Percentiles rank a stretch among this genome's conserved stretches.
phyloP scores from a whole-genome alignment of 1,284 basidiomycete genomes.

The Moesziomyces sp. region DNA sequence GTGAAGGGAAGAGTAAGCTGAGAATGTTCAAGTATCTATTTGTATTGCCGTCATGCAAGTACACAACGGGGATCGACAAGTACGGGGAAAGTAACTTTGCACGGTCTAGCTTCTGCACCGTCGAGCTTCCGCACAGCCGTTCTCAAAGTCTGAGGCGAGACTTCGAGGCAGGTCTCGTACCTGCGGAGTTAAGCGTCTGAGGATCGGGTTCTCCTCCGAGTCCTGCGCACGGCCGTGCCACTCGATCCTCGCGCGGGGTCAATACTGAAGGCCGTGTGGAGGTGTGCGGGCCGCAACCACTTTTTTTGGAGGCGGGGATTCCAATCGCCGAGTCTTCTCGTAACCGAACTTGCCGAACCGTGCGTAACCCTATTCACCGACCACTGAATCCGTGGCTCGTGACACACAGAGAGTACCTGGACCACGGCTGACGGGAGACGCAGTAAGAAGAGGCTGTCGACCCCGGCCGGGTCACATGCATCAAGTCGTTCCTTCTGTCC shows the following conservation, averaged over 20 bases:
- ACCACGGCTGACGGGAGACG: too few relatives aligned
- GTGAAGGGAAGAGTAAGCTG: too few relatives aligned
- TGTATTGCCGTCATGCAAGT: not conserved
- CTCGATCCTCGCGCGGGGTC: too few relatives aligned
- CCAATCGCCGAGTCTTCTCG: slow-evolving; percentile 4
- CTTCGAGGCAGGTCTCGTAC: not conserved
- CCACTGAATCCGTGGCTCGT: too few relatives aligned
- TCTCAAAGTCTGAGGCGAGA: too few relatives aligned
- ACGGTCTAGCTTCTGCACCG: too few relatives aligned
- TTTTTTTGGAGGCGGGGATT: not conserved
- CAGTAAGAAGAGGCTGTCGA: too few relatives aligned
- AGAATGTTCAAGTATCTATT: not conserved
- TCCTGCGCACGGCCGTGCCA: not conserved
- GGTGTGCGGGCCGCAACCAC: not conserved
- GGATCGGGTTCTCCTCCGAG: not conserved
- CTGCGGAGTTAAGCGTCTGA: slow-evolving; percentile 2
- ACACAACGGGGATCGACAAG: not conserved
- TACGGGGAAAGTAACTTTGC: not conserved
- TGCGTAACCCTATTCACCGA: not conserved
- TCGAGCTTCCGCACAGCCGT: not conserved
- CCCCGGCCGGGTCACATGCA: too few relatives aligned
- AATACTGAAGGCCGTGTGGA: not conserved
- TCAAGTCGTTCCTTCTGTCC: too few relatives aligned
- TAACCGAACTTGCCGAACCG: slow-evolving; percentile 6
- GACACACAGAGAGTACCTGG: too few relatives aligned